phyloP scores from a whole-genome alignment of 73 alveolate species.

The Paramecium sexaurelia region DNA sequence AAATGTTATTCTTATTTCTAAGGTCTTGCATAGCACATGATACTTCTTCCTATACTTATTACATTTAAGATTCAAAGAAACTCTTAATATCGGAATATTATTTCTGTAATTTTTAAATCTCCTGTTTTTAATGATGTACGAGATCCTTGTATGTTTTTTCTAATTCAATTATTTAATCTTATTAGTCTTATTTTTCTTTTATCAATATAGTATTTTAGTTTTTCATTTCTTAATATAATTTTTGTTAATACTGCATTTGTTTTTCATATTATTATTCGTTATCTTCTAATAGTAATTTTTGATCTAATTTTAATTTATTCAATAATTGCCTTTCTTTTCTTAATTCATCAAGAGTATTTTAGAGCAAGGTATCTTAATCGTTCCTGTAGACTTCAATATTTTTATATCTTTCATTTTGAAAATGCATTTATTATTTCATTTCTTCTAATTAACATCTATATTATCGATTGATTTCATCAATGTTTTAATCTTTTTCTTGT shows the following conservation, averaged over 20 bases:
- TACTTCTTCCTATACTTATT: neutral
- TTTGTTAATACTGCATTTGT: neutral
- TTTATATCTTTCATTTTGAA: neutral
- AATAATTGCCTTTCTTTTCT: neutral
- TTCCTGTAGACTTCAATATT: neutral
- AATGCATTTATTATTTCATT: neutral
- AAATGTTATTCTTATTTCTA: neutral
- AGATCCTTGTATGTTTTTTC: neutral
- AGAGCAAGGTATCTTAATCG: neutral
- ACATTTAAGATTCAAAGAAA: constrained; percentile 3
- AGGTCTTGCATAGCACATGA: neutral
- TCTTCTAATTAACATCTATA: neutral
- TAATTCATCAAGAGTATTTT: constrained; percentile 12
- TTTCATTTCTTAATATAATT: constrained; percentile 37
- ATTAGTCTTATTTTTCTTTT: neutral
- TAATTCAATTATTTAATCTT: neutral
- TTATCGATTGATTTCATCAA: neutral
- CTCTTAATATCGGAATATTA: neutral
- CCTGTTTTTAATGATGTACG: neutral
- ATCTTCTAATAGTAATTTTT: neutral
- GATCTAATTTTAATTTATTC: neutral
- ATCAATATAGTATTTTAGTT: neutral
- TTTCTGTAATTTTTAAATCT: neutral
- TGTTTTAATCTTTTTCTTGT: neutral
- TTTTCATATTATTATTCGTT: neutral